Base-by-base conservation (phyloP, 2,329 filamentous ascomycete genomes). In the Neofusicoccum cordaticola region DNA sequence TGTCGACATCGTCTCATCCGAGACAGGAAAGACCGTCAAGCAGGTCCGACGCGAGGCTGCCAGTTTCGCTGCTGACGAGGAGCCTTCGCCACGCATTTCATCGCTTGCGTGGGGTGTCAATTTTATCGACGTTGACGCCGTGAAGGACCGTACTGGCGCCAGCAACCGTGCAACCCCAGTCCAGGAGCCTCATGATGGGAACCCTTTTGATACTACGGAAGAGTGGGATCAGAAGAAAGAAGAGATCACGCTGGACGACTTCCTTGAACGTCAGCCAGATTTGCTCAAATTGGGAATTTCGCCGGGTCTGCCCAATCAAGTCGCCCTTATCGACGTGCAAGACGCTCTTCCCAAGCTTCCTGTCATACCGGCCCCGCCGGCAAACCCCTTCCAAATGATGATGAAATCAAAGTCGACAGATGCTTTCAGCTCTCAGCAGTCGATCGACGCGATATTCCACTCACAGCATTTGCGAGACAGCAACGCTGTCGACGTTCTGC, bases 401-500 rank as follows among this genome's bases (percentile, higher is more conserved):
- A 67, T 68, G 2, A 65, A 52, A 27, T 68, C 72, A 39, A 69
- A 70, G 1, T 72, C 73, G 60, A 69, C 75, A n/a, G 77, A 77
- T 8, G 71, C 72, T 0, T 79, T 79, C 53, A 70, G 73, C 44
- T 72, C 74, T n/a, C 77, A 80, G 65, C 70, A 71, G 4, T 73
- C 78, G 44, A 74, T 80, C 22, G 78, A 80, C 68, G 69, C 73
- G 8, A 66, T 79, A 19, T 69, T 80, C 39, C 76, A 79, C 53
- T 75, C 74, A 7, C 72, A 75, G 37, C 83, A 86, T 65, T 83
- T 86, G 41, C 85, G 86, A 61, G 86, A 91, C 58, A 87, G 88
- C 67, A 88, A 92, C 68, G 84, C 87, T n/a, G 88, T 95, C 48
- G 90, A 94, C 74, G 86, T 94, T 68, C 88, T 96, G 79, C 80